Evolutionary conservation across 139 green algal species (phyloP), one percentile per base, ranked within the genome.

Genomic region (Yamagishiella unicocca): DNA sequence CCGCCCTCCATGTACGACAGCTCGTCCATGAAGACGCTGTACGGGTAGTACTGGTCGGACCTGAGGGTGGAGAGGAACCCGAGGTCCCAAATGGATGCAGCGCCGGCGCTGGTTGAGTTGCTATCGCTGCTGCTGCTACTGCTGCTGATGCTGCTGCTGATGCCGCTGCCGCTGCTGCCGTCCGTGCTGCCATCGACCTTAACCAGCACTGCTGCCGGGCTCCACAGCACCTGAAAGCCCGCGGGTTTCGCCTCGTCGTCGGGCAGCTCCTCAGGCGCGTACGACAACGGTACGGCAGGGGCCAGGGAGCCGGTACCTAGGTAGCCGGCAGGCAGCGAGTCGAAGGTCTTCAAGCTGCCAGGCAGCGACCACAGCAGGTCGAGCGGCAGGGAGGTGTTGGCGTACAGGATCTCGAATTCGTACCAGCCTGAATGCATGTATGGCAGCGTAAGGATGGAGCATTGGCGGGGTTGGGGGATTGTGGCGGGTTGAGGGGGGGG

Each of bases 401-500:
- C 54, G 33, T 83, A 83, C 76, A 83, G 76, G 10, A 83, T 10
- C 76, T 83, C 76, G 14, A 83, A 72, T 19, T 83, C 76, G 37
- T 83, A 83, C 76, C 76, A 83, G 50, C 74, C 74, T 82, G 71
- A 0, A n/a, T n/a, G n/a, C n/a, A n/a, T n/a, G n/a, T n/a, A n/a
- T n/a, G n/a, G n/a, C n/a, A n/a, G n/a, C n/a, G n/a, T n/a, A n/a
- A n/a, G n/a, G n/a, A n/a, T n/a, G n/a, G n/a, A n/a, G n/a, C n/a
- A n/a, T n/a, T n/a, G n/a, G n/a, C n/a, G n/a, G n/a, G n/a, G n/a
- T n/a, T n/a, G n/a, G n/a, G n/a, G n/a, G n/a, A n/a, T n/a, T n/a
- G n/a, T n/a, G n/a, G n/a, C n/a, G n/a, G n/a, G n/a, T n/a, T n/a
- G n/a, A n/a, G n/a, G n/a, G n/a, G n/a, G n/a, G n/a, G n/a, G n/a